Conservation (phyloP, 176 grass and related monocot species). For the Aegilops longissima region DNA sequence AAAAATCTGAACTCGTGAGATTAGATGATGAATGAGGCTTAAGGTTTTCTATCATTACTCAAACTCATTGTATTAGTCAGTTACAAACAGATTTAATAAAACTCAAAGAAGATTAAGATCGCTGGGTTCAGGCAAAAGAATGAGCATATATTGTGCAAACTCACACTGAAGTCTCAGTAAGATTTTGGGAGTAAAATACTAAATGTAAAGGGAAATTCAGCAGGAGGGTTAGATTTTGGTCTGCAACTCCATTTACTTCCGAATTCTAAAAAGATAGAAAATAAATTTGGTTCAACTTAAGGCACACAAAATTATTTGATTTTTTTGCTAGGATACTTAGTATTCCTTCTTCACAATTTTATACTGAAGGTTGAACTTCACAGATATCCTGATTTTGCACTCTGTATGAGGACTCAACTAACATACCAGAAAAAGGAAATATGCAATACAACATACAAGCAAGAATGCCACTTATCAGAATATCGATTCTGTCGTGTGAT, state of each 20-base stretch:
- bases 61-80: neutral
- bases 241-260: neutral
- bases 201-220: neutral
- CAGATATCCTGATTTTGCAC: neutral
- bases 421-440: neutral
- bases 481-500: neutral
- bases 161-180: neutral
- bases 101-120: neutral
- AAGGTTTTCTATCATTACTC: neutral
- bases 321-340: neutral
- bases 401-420: neutral
- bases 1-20: neutral
- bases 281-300: neutral
- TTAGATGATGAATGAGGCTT: neutral
- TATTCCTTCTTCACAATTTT: neutral
- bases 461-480: neutral
- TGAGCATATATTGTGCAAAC: neutral
- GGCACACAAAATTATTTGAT: neutral
- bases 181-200: neutral
- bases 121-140: neutral
- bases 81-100: neutral
- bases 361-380: neutral
- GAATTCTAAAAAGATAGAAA: neutral
- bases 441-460: neutral
- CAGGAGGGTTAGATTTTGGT: neutral